A percentile compares a stretch with the other conserved stretches of the same genome.
These are phyloP conservation scores for Fusarium globosum DNA, from an alignment of 2,329 filamentous ascomycete species.

Conservation along the genomic window DNA sequence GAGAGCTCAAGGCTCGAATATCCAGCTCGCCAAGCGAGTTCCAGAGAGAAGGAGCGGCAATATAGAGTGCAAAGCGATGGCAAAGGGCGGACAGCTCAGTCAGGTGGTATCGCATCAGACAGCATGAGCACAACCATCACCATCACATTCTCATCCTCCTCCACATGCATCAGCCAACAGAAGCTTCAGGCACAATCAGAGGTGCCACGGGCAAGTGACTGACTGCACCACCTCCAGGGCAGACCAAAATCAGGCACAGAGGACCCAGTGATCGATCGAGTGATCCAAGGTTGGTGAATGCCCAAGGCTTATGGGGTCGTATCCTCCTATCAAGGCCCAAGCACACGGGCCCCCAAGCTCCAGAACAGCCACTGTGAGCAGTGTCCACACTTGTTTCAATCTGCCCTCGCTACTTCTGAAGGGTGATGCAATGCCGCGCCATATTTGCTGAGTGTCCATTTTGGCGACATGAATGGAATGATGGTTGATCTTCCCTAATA, in stretches of 20 bases:
- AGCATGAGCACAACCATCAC: constrained; percentile 33
- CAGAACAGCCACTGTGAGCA: constrained; percentile 26
- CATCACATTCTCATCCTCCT: constrained; percentile 34
- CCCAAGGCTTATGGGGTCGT: constrained; percentile 37
- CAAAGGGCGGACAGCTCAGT: constrained; percentile 20
- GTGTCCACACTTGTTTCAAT: constrained; percentile 43
- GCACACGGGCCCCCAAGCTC: constrained; percentile 24
- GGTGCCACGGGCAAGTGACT: constrained; percentile 29
- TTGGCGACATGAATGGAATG: constrained; percentile 16
- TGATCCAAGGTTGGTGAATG: constrained; percentile 40
- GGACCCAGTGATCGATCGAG: constrained; percentile 40
- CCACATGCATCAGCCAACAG: constrained; percentile 24
- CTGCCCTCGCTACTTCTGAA: constrained; percentile 30
- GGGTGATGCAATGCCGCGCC: constrained; percentile 35
- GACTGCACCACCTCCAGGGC: constrained; percentile 21
- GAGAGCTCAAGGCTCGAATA: constrained; percentile 12
- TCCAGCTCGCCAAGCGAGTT: constrained; percentile 22
- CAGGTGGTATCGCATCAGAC: constrained; percentile 38
- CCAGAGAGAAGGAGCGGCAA: constrained; percentile 9
- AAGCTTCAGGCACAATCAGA: constrained; percentile 13
- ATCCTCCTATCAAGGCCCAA: constrained; percentile 39
- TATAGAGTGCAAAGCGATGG: constrained; percentile 30
- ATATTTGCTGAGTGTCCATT: constrained; percentile 21
- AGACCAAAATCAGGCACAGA: constrained; percentile 35
- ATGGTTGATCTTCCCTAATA: constrained; percentile 20